A percentile compares a stretch with the other conserved stretches of the same genome.
phyloP scores from a whole-genome alignment of 2,329 filamentous ascomycete genomes.

The Conoideocrella luteorostrata region DNA sequence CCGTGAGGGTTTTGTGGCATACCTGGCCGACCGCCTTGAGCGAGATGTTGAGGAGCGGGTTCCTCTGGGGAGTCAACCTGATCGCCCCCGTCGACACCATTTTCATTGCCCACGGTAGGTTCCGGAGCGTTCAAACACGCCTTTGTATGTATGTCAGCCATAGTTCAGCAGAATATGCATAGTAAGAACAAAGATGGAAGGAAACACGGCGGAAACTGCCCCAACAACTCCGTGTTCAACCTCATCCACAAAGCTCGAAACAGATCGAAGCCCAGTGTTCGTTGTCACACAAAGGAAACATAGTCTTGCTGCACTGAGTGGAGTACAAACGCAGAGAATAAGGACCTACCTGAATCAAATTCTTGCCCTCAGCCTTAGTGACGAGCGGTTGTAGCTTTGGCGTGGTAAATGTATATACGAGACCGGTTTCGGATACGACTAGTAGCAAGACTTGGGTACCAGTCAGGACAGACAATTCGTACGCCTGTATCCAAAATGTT shows the following conservation, averaged over 20 bases:
- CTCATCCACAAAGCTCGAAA: too few species aligned
- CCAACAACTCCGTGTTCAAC: too few species aligned
- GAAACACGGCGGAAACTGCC: too few species aligned
- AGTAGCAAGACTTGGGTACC: constrained; percentile 95
- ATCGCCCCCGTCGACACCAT: constrained; percentile 68
- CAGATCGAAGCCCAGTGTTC: too few species aligned
- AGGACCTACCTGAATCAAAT: constrained; percentile 78
- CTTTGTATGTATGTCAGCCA: constrained; percentile 40
- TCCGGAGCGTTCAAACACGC: constrained; percentile 96
- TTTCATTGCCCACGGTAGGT: constrained; percentile 72
- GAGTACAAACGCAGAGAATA: not conserved
- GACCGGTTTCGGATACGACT: constrained; percentile 92
- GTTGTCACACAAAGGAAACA: too few species aligned
- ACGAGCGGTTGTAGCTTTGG: constrained; percentile 97
- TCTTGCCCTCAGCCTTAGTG: constrained; percentile 98
- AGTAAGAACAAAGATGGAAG: too few species aligned
- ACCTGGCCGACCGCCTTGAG: constrained; percentile 50
- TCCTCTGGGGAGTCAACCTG: constrained; percentile 90
- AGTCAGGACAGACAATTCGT: constrained; percentile 93
- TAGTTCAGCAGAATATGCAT: too few species aligned
- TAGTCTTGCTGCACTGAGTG: too few species aligned
- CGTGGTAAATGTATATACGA: constrained; percentile 97
- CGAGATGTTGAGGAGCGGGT: constrained; percentile 68
- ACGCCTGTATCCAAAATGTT: constrained; percentile 56
- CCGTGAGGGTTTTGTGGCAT: constrained; percentile 55